Evolutionary conservation across 495 filamentous ascomycete genomes (phyloP), one percentile per base, ranked within the genome.

Genomic region (Rhypophila decipiens): DNA sequence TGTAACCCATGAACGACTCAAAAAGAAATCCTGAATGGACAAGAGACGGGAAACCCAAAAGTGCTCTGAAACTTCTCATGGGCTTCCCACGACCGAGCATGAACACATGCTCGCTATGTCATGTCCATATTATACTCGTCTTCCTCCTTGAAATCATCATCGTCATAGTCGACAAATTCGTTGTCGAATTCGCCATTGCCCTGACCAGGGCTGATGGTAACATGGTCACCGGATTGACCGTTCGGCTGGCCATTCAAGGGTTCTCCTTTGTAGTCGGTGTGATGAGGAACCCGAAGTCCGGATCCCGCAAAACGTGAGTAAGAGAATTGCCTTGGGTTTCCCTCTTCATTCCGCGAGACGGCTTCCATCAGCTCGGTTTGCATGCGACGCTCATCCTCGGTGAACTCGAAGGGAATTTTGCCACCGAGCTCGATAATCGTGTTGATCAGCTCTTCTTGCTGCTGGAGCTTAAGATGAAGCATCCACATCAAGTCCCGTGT

Each of bases 401-500:
- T 88, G 42, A 84, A 75, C 49, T 93, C 84, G 53, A 93, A 90
- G 0, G 89, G 89, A 60, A 84, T 86, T 4, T 67, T 76, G 15
- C 81, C 82, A 18, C 89, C 89, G 0, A 86, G 71, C 40, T 80
- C 80, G 27, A 73, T 64, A 48, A 97, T 79, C 38, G 82, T 67
- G 42, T 90, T 83, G 37, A 81, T 77, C 34, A 96, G 77, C 53
- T 95, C 84, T 17, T 89, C 80, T 61, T 95, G 85, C 59, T 96
- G 89, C 56, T 91, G 82, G 41, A 91, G 73, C 65, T 95, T 95
- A 50, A 84, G 69, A 54, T 94, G 79, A 33, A 95, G 70, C 62
- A 90, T 78, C 93, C 93, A 97, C 93, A 98, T 97, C 36, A 98
- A 72, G 67, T 98, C 93, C 38, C 91, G 83, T 50, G 85, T 96